Conservation (phyloP, 257 asterid species). For the Salvia rosmarinus region DNA sequence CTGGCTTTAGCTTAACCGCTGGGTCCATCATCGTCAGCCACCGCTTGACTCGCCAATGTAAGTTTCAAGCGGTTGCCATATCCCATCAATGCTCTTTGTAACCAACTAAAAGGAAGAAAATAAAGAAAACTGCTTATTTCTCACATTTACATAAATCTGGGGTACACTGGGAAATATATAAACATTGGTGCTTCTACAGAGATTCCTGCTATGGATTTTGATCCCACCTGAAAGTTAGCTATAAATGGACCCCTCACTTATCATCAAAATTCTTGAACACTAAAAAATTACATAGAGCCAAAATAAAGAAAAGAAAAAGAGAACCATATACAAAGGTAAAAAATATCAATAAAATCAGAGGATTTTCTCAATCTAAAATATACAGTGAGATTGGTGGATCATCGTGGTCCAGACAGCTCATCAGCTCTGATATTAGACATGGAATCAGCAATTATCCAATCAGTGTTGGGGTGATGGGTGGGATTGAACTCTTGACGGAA, state of each 20-base stretch:
- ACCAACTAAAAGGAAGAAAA: too few relatives aligned
- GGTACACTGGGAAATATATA: conserved; percentile 30
- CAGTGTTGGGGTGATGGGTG: conserved; percentile 54
- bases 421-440: conserved; percentile 65
- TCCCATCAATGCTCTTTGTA: too few relatives aligned
- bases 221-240: too few relatives aligned
- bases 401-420: conserved; percentile 85
- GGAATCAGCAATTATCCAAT: conserved; percentile 71
- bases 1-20: too few relatives aligned
- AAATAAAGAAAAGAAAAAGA: background rate
- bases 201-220: too few relatives aligned
- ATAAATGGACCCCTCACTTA: conserved; percentile 17
- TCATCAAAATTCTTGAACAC: conserved; percentile 23
- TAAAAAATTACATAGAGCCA: background rate
- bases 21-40: too few relatives aligned
- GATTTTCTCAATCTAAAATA: background rate
- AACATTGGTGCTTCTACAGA: conserved; percentile 25
- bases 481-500: conserved; percentile 64
- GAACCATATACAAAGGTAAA: conserved; percentile 35
- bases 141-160: too few relatives aligned
- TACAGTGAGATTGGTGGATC: conserved; percentile 1
- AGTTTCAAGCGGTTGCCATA: too few relatives aligned
- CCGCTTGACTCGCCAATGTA: too few relatives aligned
- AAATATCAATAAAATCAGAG: conserved; percentile 17
- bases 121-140: too few relatives aligned